These are phyloP conservation scores for Centrapalus pauciflorus DNA, from an alignment of 129 eudicot species.

Conservation along the genomic window DNA sequence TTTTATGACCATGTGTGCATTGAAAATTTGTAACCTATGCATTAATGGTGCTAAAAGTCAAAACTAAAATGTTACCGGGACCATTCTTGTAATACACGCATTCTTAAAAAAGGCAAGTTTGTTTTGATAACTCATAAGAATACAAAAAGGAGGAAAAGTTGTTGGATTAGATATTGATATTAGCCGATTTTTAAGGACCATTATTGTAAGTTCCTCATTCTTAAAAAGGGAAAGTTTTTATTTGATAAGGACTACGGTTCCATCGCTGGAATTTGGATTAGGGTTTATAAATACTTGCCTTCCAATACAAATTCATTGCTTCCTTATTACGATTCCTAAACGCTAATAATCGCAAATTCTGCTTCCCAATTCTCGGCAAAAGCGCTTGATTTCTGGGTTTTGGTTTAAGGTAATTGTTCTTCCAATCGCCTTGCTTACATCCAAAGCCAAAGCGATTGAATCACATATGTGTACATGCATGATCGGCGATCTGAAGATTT, in stretches of 20 bases:
- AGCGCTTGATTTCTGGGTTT: conserved; percentile 1
- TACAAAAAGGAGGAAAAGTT: neutral
- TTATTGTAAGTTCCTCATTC: neutral
- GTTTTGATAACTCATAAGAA: too few relatives aligned
- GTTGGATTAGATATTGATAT: neutral
- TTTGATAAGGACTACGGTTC: conserved; percentile 7
- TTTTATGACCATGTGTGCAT: too few relatives aligned
- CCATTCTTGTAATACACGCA: neutral
- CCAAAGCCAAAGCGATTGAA: conserved; percentile 2
- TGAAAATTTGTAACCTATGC: too few relatives aligned
- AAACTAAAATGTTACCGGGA: neutral
- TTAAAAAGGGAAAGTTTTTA: neutral
- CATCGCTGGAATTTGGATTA: conserved; percentile 16
- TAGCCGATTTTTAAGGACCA: conserved; percentile 7
- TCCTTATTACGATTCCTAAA: conserved; percentile 1
- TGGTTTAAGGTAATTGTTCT: neutral
- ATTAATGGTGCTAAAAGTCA: neutral
- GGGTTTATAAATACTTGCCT: conserved; percentile 23
- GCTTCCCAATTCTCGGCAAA: neutral
- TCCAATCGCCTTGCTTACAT: conserved; percentile 11
- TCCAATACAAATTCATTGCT: conserved; percentile 16
- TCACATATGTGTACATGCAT: conserved; percentile 13
- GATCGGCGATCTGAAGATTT: conserved; percentile 27
- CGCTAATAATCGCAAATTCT: neutral
- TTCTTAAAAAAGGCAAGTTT: too few relatives aligned